These are phyloP conservation scores for Antrodiella citrinella DNA, from an alignment of 768 basidiomycete genomes.

Conservation along the genomic window DNA sequence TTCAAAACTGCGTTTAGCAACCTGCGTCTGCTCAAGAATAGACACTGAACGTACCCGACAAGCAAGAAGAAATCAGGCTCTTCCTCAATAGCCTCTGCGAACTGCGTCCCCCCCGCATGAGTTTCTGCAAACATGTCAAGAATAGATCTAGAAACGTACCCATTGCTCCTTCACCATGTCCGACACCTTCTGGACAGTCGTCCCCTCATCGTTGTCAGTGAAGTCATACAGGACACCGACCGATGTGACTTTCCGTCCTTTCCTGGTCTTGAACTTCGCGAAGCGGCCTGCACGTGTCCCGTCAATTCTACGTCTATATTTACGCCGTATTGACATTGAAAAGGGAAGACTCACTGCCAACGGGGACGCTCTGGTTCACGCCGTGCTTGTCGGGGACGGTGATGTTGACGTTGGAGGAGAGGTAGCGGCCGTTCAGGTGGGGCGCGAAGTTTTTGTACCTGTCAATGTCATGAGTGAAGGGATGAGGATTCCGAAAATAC, in stretches of 20 bases:
- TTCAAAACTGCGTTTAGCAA: conserved; percentile 16
- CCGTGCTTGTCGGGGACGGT: conserved; percentile 44
- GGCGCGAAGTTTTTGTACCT: conserved; percentile 55
- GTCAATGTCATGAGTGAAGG: conserved; percentile 26
- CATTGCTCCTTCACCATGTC: conserved; percentile 77
- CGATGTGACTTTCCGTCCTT: conserved; percentile 68
- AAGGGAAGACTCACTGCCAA: conserved; percentile 33
- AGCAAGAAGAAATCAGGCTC: conserved; percentile 80
- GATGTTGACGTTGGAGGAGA: conserved; percentile 84
- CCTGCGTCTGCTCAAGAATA: neutral
- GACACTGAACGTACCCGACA: conserved; percentile 47
- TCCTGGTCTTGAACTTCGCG: conserved; percentile 64
- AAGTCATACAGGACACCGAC: conserved; percentile 79
- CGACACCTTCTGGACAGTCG: conserved; percentile 65
- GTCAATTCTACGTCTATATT: too few relatives aligned
- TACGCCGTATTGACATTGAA: too few relatives aligned
- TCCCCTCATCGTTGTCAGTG: conserved; percentile 58
- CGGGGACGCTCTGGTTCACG: conserved; percentile 29
- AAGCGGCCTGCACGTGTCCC: conserved; percentile 47
- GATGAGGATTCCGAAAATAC: conserved; percentile 10
- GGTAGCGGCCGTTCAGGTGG: conserved; percentile 59
- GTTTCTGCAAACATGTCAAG: neutral
- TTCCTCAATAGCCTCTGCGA: conserved; percentile 66
- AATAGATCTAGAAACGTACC: conserved; percentile 31
- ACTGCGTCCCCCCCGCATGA: conserved; percentile 44